Conservation (phyloP, 1,139 yeast genomes). For the Pichia sp. region DNA sequence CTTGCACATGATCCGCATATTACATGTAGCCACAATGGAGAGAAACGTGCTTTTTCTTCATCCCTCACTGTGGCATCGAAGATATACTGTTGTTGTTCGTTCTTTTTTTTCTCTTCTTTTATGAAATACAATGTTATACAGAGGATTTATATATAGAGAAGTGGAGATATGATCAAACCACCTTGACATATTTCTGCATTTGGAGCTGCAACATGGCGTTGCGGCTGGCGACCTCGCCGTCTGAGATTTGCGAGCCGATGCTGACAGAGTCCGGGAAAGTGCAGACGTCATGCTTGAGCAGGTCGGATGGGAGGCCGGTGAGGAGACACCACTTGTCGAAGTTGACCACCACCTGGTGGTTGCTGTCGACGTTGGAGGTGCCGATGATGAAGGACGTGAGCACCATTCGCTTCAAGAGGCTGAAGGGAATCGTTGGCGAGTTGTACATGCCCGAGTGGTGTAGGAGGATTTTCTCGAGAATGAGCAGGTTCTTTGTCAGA, state of each 20-base stretch:
- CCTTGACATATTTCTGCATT: constrained; percentile 20
- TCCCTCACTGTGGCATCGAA: neutral
- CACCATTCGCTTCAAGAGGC: constrained; percentile 8
- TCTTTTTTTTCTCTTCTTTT: neutral
- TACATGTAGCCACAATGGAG: neutral
- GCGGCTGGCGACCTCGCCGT: constrained; percentile 1
- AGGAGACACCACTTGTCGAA: constrained; percentile 10
- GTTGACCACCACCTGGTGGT: constrained; percentile 1
- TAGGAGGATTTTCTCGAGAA: constrained; percentile 13
- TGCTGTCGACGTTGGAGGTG: neutral
- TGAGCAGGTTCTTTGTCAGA: constrained; percentile 10
- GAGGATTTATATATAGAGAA: neutral
- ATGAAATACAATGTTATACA: neutral
- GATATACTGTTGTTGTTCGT: neutral
- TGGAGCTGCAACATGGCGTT: constrained; percentile 15
- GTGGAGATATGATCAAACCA: constrained; percentile 8
- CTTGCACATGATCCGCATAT: neutral
- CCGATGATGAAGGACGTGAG: constrained; percentile 15
- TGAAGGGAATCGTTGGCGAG: neutral
- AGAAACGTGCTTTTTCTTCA: neutral
- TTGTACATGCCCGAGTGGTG: neutral
- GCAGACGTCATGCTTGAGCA: constrained; percentile 3
- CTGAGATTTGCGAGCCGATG: constrained; percentile 1
- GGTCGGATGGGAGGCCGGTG: constrained; percentile 8
- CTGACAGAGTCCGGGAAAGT: neutral